Conservation (phyloP, 805 yeast genomes). For the Metschnikowia dekortorum region DNA sequence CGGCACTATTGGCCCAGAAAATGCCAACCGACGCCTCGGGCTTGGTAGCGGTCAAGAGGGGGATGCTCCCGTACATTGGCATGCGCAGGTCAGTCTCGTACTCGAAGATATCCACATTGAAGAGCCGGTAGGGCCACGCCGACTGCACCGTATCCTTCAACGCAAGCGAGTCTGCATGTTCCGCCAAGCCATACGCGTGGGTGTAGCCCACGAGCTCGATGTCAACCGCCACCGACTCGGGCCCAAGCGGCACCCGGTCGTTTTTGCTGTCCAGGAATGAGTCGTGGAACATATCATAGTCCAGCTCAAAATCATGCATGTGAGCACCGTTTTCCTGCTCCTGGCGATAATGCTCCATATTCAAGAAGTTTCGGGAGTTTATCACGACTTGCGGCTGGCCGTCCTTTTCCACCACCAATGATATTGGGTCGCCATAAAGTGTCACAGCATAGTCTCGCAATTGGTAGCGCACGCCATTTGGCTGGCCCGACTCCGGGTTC, state of each 20-base stretch:
- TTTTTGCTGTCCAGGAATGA: conserved; percentile 58
- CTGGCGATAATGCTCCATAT: conserved; percentile 75
- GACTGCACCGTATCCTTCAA: conserved; percentile 60
- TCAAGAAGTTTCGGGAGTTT: conserved; percentile 68
- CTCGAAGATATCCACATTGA: conserved; percentile 92
- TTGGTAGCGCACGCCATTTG: conserved; percentile 6
- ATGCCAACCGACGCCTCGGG: conserved; percentile 61
- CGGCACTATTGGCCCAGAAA: conserved; percentile 92
- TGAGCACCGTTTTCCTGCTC: conserved; percentile 22
- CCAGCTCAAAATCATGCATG: conserved; percentile 52
- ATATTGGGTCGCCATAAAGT: conserved; percentile 46
- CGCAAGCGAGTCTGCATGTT: conserved; percentile 80
- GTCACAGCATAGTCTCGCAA: conserved; percentile 46
- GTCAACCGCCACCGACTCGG: conserved; percentile 85
- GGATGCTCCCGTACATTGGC: conserved; percentile 96
- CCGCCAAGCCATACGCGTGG: conserved; percentile 91
- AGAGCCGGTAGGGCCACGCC: conserved; percentile 77
- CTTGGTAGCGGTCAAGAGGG: conserved; percentile 72
- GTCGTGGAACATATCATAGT: conserved; percentile 67
- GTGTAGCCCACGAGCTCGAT: conserved; percentile 55
- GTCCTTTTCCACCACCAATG: conserved; percentile 44
- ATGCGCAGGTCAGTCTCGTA: conserved; percentile 76
- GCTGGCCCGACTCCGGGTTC: background rate
- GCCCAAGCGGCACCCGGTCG: conserved; percentile 75
- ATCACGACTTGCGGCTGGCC: conserved; percentile 48